These are phyloP conservation scores for Trypanosoma lewisi DNA, from an alignment of 208 protist species.

Conservation along the genomic window DNA sequence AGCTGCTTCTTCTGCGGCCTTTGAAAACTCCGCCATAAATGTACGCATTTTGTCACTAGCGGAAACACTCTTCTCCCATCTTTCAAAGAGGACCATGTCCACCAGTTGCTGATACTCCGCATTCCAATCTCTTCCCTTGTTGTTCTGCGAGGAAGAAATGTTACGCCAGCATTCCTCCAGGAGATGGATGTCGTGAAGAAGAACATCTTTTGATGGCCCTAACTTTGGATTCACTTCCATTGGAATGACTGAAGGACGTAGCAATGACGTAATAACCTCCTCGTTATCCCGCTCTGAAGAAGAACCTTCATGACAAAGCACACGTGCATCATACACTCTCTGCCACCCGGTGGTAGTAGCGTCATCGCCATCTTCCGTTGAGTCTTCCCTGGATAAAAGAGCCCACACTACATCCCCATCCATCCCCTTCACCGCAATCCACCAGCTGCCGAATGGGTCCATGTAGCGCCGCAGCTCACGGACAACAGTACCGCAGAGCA, in stretches of 20 bases:
- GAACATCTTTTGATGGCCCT: slow-evolving; percentile 10
- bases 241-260: background rate
- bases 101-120: slow-evolving; percentile 27
- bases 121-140: slow-evolving; percentile 30
- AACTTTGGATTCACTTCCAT: background rate
- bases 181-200: slow-evolving; percentile 9
- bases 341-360: slow-evolving; percentile 20
- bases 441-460: slow-evolving; percentile 72
- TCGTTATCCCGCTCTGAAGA: background rate
- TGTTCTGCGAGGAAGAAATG: background rate
- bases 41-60: slow-evolving; percentile 18
- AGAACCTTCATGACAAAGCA: background rate
- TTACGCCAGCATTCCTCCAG: slow-evolving; percentile 16
- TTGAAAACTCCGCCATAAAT: slow-evolving; percentile 36
- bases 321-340: slow-evolving; percentile 35
- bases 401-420: slow-evolving; percentile 58
- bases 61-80: slow-evolving; percentile 7
- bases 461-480: slow-evolving; percentile 49
- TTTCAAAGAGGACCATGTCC: slow-evolving; percentile 21
- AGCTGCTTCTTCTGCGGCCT: slow-evolving; percentile 29
- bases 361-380: background rate
- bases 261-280: background rate
- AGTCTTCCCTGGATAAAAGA: slow-evolving; percentile 1
- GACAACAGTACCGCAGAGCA: slow-evolving; percentile 46
- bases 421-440: slow-evolving; percentile 41